A percentile compares a stretch with the other conserved stretches of the same genome.
These are phyloP conservation scores for Melampsora medusae DNA, from an alignment of 1,284 basidiomycete species.

Conservation along the genomic window DNA sequence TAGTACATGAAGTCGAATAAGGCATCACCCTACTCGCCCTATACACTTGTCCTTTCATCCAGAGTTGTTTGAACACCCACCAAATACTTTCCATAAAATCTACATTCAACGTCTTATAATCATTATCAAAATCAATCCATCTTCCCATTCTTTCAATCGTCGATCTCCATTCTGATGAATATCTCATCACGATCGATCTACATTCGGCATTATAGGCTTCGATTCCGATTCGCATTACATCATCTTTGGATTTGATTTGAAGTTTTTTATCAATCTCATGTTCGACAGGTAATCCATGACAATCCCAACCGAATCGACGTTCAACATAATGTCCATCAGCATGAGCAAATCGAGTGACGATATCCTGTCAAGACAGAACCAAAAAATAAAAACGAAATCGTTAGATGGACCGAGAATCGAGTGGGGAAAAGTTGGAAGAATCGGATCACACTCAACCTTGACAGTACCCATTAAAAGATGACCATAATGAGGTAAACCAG, in stretches of 20 bases:
- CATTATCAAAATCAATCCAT: constrained; percentile 99
- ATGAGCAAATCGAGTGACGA: constrained; percentile 91
- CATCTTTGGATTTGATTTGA: constrained; percentile 84
- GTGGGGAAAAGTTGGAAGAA: too few relatives aligned
- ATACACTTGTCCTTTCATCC: constrained; percentile 91
- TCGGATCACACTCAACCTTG: constrained; percentile 64
- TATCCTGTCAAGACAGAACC: constrained; percentile 66
- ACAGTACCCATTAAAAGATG: constrained; percentile 71
- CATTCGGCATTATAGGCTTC: constrained; percentile 97
- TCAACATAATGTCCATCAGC: constrained; percentile 91
- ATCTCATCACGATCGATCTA: constrained; percentile 95
- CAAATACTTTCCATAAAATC: constrained; percentile 97
- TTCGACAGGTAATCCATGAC: constrained; percentile 96
- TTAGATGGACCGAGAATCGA: too few relatives aligned
- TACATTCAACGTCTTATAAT: constrained; percentile 94
- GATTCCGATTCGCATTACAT: constrained; percentile 94
- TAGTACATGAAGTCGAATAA: constrained; percentile 94
- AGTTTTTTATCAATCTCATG: constrained; percentile 99
- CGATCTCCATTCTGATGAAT: constrained; percentile 84
- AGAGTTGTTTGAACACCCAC: constrained; percentile 98
- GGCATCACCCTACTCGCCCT: constrained; percentile 94
- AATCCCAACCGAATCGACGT: constrained; percentile 98
- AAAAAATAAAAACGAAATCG: neutral
- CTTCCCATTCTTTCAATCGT: constrained; percentile 98
- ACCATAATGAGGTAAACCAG: constrained; percentile 94